These are phyloP conservation scores for Globisporangium takayamanum DNA, from an alignment of 352 stramenopile species.

Conservation along the genomic window DNA sequence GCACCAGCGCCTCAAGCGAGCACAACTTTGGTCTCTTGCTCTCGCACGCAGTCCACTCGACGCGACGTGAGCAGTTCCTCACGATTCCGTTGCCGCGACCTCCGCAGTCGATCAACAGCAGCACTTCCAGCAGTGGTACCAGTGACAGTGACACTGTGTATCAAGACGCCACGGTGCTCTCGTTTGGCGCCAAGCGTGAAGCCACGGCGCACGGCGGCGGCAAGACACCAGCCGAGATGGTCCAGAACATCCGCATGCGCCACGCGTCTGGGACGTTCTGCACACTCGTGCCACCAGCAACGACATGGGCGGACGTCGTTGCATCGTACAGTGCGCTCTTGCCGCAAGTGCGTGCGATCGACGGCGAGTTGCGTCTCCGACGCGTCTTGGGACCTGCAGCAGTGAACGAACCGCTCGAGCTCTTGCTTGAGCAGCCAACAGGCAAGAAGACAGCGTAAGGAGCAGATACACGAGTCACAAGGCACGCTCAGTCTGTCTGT, in stretches of 20 bases:
- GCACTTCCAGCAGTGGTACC: no score
- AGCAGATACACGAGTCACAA: background rate
- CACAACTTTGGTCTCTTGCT: constrained; percentile 67
- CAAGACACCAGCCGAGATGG: constrained; percentile 73
- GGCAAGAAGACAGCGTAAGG: background rate
- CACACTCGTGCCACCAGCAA: constrained; percentile 51
- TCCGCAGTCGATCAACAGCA: background rate
- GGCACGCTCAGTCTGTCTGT: background rate
- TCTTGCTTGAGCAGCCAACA: constrained; percentile 33
- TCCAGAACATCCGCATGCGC: constrained; percentile 86
- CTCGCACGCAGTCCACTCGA: constrained; percentile 18
- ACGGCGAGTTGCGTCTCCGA: constrained; percentile 47
- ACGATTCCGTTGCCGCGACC: constrained; percentile 47
- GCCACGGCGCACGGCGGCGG: constrained; percentile 53
- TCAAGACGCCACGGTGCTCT: constrained; percentile 58
- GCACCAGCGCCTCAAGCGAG: background rate
- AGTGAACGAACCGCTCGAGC: constrained; percentile 28
- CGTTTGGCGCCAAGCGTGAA: constrained; percentile 52
- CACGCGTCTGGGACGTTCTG: constrained; percentile 75
- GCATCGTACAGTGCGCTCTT: constrained; percentile 32
- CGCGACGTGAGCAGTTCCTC: constrained; percentile 26
- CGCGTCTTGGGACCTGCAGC: constrained; percentile 42
- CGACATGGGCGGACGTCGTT: constrained; percentile 37
- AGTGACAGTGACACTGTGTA: constrained; percentile 18
- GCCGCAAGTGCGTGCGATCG: constrained; percentile 34